Base-by-base conservation (phyloP, 257 asterid genomes). In the Solanum paucissectum region DNA sequence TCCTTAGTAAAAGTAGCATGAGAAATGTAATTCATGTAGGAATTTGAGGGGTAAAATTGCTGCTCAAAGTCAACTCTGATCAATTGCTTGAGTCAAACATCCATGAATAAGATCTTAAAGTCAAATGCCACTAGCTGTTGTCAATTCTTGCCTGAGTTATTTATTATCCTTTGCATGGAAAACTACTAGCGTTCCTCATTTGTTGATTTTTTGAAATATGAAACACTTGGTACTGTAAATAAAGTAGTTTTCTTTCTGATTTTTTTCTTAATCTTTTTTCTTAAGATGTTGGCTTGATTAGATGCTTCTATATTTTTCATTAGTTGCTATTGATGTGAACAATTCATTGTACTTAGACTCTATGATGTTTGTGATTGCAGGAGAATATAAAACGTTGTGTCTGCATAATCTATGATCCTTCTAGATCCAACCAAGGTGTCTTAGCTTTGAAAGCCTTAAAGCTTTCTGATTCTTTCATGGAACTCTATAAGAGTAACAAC, bases 391-490 rank as follows among this genome's bases (percentile, higher is more conserved):
- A 94, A 73, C 93, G 98, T 6, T 97, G 99, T 88, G 99, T 97
- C 32, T 96, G 99, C 93, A 95, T 97, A 83, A 96, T 97, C 76
- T 97, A 97, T 76, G 99, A 97, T 92, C 99, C 99, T 83, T 97
- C 99, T 71, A 94, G 98, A 91, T 92, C 99, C 89, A 97, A 92
- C 92, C 99, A 95, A 90, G 99, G 99, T 58, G 98, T 97, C 90
- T 93, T 96, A 64, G 99, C 99, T 73, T 87, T 97, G 94, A 97
- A 96, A 93, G 99, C 99, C 34, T 86, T 97, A 91, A 97, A 96
- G 93, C 99, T 97, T 87, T 96, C 99, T 87, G 99, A 97, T 92
- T 90, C 99, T 82, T 97, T 96, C 94, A 97, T 97, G 99, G 99
- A 96, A 86, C 99, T 97, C 44, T 91, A 97, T 86, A 95, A 96